Evolutionary conservation across 768 basidiomycete genomes (phyloP).

Genomic region (Tephrocybe sp.): DNA sequence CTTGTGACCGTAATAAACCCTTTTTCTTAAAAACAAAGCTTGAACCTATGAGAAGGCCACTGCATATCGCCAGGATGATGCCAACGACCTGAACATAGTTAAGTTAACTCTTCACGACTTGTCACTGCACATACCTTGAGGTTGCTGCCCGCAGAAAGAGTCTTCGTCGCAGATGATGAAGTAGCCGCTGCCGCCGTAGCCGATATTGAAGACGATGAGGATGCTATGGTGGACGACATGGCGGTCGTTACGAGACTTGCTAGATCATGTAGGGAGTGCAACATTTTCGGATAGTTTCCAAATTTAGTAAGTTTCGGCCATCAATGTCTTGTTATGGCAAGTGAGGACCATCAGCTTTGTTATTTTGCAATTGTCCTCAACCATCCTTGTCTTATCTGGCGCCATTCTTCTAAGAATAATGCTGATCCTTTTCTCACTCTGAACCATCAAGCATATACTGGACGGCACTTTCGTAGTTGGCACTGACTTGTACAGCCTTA

Average conservation of each 20-base stretch:
- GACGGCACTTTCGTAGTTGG: too few species aligned
- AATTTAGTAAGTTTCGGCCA: background rate
- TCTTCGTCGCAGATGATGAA: conserved; percentile 32
- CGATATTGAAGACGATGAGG: conserved; percentile 31
- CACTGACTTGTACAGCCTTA: too few species aligned
- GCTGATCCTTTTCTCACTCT: too few species aligned
- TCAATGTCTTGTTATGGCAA: background rate
- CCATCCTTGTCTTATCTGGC: too few species aligned
- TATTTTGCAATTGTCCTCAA: too few species aligned
- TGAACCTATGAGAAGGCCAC: conserved; percentile 87
- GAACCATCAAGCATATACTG: too few species aligned
- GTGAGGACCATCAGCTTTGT: too few species aligned
- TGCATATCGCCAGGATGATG: conserved; percentile 69
- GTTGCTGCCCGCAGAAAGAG: conserved; percentile 38
- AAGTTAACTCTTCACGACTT: conserved; percentile 5
- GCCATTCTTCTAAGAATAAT: too few species aligned
- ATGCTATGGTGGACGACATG: conserved; percentile 26
- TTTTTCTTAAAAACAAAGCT: conserved; percentile 99
- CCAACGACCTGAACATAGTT: conserved; percentile 58
- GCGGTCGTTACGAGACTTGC: conserved; percentile 17
- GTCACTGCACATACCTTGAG: conserved; percentile 45
- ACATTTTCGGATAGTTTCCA: background rate
- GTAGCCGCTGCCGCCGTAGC: conserved; percentile 35
- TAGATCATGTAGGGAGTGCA: background rate
- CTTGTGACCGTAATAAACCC: conserved; percentile 77